phyloP scores from a whole-genome alignment of 2,329 filamentous ascomycete genomes.

The Hypocrella siamensis region DNA sequence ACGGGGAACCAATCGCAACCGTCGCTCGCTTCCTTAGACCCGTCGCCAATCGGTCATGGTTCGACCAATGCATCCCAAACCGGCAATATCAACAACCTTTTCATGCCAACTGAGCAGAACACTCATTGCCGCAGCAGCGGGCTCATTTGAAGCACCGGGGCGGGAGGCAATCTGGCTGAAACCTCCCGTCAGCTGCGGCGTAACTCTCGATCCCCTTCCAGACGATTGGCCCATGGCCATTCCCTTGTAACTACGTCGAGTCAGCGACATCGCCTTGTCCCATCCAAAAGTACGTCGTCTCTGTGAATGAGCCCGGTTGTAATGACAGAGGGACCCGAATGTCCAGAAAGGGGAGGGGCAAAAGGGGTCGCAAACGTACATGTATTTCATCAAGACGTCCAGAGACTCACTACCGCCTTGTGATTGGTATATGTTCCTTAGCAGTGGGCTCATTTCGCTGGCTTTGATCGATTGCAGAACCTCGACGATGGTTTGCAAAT shows the following conservation, averaged over 20 bases:
- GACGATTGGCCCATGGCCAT: slow-evolving; percentile 44
- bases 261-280: no score
- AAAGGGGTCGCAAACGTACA: slow-evolving; percentile 33
- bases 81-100: slow-evolving; percentile 90
- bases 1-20: no score
- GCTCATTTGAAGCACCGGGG: slow-evolving; percentile 40
- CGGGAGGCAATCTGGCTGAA: slow-evolving; percentile 64
- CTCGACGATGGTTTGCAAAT: slow-evolving; percentile 78
- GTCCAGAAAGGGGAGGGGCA: background rate
- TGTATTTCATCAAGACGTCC: slow-evolving; percentile 94
- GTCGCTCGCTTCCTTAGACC: slow-evolving; percentile 30
- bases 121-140: slow-evolving; percentile 82
- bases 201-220: slow-evolving; percentile 19
- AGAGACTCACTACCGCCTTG: slow-evolving; percentile 71
- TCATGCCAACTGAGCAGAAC: slow-evolving; percentile 97
- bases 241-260: slow-evolving; percentile 87
- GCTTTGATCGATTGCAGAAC: slow-evolving; percentile 93
- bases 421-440: slow-evolving; percentile 64
- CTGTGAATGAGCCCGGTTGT: no score
- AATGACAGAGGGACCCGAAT: no score
- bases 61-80: slow-evolving; percentile 77
- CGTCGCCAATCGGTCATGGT: slow-evolving; percentile 95
- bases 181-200: slow-evolving; percentile 63
- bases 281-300: no score
- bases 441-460: slow-evolving; percentile 81